A percentile compares a stretch with the other conserved stretches of the same genome.
Evolutionary conservation across 2,329 filamentous ascomycete genomes (phyloP).

Genomic region (Bipolaris gigantea): DNA sequence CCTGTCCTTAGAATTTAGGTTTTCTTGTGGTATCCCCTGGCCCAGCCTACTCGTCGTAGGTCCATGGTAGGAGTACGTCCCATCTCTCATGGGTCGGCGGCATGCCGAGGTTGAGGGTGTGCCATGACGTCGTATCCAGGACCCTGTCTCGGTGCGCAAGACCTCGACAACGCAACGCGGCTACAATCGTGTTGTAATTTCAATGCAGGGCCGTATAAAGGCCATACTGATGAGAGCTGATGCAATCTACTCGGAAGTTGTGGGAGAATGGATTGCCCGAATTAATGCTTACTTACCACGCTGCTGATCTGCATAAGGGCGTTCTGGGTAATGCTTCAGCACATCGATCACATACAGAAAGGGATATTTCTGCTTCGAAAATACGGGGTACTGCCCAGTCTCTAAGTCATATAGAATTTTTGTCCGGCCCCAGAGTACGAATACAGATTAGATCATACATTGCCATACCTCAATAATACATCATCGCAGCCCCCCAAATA

Average conservation of each 20-base stretch:
- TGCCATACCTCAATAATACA: no score
- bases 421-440: no score
- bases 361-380: background rate
- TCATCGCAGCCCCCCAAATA: no score
- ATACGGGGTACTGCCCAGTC: no score
- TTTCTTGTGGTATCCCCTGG: no score
- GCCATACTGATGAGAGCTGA: background rate
- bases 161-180: background rate
- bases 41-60: no score
- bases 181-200: background rate
- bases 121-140: background rate
- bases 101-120: slow-evolving; percentile 1
- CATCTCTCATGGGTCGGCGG: background rate
- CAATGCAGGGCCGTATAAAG: background rate
- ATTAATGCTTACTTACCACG: background rate
- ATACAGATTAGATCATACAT: no score
- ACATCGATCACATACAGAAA: background rate
- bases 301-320: background rate
- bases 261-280: background rate
- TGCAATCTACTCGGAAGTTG: background rate
- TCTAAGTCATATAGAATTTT: no score
- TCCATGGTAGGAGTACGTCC: no score
- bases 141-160: background rate
- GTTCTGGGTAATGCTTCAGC: background rate
- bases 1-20: no score